Evolutionary conservation across 108 stramenopile genomes (phyloP), one percentile per base, ranked within the genome.

Genomic region (Phaeodactylum tricornutum): DNA sequence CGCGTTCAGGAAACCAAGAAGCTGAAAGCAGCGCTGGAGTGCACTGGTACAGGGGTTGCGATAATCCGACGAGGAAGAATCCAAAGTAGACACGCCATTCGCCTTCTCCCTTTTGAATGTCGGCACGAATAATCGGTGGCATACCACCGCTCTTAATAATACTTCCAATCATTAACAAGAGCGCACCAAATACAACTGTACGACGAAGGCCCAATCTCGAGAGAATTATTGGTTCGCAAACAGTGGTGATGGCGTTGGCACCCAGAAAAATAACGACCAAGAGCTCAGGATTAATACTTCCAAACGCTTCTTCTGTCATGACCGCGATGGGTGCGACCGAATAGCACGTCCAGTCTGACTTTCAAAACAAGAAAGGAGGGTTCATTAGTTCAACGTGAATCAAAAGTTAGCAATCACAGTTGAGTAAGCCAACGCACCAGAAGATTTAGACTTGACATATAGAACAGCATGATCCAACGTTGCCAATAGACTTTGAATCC

Each of bases 291-390:
- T 91, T 77, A 39, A 91, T 74, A 21, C 74, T 60, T n/a, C 73
- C 88, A 63, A 79, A 91, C 6, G 73, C 82, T 14, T 84, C 49
- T 20, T 65, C 49, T 16, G 76, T 72, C 43, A 91, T 37, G 2
- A 82, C 17, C 0, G 89, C 79, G 44, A 91, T 87, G 21, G 91
- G 79, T 16, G 89, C 84, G 7, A 84, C 70, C 21, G 79, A 79
- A 54, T 78, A 91, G 41, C 84, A 84, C 14, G 82, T 84, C 87
- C 87, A 89, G 45, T 89, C 87, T 14, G 83, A 84, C 25, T 43
- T 29, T 25, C 20, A 38, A 43, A 29, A 21, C 38, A 64, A 69
- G 0, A 58, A 62, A 24, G 43, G 57, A 6, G 48, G 39, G 14
- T 50, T 64, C 1, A 59, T 41, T 3, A 57, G 64, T 26, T 58